phyloP scores from a whole-genome alignment of 2,329 filamentous ascomycete species.

The Diplodia seriata region DNA sequence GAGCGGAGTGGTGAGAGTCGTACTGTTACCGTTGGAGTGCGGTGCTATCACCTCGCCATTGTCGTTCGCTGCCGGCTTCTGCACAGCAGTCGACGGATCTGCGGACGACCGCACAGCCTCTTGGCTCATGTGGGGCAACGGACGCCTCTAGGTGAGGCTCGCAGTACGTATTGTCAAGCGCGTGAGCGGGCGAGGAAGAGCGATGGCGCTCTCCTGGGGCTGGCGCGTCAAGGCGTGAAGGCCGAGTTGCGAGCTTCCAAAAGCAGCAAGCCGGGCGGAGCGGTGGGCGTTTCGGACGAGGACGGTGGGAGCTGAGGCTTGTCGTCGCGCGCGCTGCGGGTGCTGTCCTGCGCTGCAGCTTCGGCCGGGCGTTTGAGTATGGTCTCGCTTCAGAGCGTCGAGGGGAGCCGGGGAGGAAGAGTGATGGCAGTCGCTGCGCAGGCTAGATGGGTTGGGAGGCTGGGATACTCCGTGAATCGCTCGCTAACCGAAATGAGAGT shows the following conservation, averaged over 20 bases:
- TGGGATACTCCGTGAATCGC: constrained; percentile 33
- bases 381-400: constrained; percentile 23
- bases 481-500: constrained; percentile 34
- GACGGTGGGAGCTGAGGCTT: constrained; percentile 24
- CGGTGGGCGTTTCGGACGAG: constrained; percentile 31
- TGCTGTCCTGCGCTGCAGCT: constrained; percentile 31
- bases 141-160: constrained; percentile 30
- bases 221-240: constrained; percentile 39
- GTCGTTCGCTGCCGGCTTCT: constrained; percentile 40
- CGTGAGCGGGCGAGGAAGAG: constrained; percentile 16
- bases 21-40: constrained; percentile 47
- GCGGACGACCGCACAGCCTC: constrained; percentile 40
- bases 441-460: constrained; percentile 31
- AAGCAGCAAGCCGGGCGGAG: constrained; percentile 32
- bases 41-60: constrained; percentile 36
- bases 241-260: constrained; percentile 31
- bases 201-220: constrained; percentile 38
- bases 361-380: constrained; percentile 25
- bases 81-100: constrained; percentile 41
- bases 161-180: neutral
- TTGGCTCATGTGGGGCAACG: constrained; percentile 47
- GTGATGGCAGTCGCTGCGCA: constrained; percentile 30
- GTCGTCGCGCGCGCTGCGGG: constrained; percentile 29
- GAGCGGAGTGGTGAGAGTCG: constrained; percentile 25
- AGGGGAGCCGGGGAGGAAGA: constrained; percentile 26